Evolutionary conservation across 495 filamentous ascomycete genomes (phyloP).

Genomic region (Lophiostoma macrostomum): DNA sequence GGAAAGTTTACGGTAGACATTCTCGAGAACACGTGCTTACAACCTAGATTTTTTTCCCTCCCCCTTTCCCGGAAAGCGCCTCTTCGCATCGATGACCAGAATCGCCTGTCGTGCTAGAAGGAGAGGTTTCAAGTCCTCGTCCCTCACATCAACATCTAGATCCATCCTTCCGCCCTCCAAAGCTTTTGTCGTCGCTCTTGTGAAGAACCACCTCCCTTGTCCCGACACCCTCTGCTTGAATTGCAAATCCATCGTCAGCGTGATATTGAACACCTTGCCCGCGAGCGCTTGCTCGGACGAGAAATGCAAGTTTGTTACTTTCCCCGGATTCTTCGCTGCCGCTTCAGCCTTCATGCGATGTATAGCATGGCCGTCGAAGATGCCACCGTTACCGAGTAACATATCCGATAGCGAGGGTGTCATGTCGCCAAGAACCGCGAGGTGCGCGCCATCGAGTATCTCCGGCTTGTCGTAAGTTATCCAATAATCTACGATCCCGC

Average conservation of each 20-base stretch:
- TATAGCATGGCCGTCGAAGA: slow-evolving; percentile 1
- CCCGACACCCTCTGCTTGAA: not conserved
- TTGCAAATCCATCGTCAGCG: slow-evolving; percentile 1
- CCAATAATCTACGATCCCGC: slow-evolving; percentile 1
- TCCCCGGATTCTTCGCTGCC: not conserved
- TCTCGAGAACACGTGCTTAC: too few relatives aligned
- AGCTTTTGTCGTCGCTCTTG: not conserved
- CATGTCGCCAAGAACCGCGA: not conserved
- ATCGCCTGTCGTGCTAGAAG: not conserved
- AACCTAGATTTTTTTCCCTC: too few relatives aligned
- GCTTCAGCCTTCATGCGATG: not conserved
- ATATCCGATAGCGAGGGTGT: not conserved
- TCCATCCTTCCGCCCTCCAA: slow-evolving; percentile 1
- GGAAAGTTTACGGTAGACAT: too few relatives aligned
- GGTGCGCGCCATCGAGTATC: not conserved
- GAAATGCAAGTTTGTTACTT: not conserved
- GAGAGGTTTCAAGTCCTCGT: not conserved
- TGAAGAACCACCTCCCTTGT: slow-evolving; percentile 1
- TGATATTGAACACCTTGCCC: not conserved
- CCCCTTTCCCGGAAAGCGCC: too few relatives aligned
- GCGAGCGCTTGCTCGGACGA: not conserved
- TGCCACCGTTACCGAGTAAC: not conserved
- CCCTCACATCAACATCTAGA: not conserved
- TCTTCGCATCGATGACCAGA: not conserved
- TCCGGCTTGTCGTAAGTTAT: not conserved